Conservation (phyloP, 352 stramenopile species). For the Globisporangium apiculatum region DNA sequence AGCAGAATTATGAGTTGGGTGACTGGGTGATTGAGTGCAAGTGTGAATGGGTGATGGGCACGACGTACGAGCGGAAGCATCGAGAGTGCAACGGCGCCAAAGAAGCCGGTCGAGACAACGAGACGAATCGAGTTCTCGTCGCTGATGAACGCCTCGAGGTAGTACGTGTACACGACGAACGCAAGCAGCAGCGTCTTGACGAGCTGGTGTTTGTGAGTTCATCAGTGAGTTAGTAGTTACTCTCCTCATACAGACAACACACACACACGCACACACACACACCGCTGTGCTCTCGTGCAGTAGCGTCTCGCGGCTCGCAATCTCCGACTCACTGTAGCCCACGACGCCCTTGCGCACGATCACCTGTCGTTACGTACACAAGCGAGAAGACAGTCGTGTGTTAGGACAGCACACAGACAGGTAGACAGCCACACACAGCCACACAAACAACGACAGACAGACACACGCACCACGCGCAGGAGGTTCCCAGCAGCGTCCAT, state of each 20-base stretch:
- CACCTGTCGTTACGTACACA: constrained; percentile 8
- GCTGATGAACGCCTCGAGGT: constrained; percentile 41
- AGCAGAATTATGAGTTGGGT: not conserved
- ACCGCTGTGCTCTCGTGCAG: constrained; percentile 60
- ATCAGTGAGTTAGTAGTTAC: not conserved
- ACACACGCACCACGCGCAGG: constrained; percentile 30
- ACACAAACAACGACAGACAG: too few relatives aligned
- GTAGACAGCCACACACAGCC: too few relatives aligned
- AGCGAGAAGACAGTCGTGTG: not conserved
- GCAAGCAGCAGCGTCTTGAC: constrained; percentile 65
- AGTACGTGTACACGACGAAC: constrained; percentile 73
- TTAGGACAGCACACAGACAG: not conserved
- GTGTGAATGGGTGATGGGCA: not conserved
- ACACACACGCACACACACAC: not conserved
- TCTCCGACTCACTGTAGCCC: constrained; percentile 61
- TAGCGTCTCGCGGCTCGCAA: constrained; percentile 45
- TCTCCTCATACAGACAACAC: too few relatives aligned
- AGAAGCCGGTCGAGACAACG: constrained; percentile 64
- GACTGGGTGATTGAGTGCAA: constrained; percentile 1
- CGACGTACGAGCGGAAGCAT: constrained; percentile 42
- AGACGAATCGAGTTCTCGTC: constrained; percentile 43
- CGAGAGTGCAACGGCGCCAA: constrained; percentile 48
- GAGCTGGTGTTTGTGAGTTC: constrained; percentile 15
- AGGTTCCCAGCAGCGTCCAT: constrained; percentile 60
- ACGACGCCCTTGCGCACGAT: constrained; percentile 57